phyloP scores from a whole-genome alignment of 495 filamentous ascomycete species.

The Penicillium riverlandense region DNA sequence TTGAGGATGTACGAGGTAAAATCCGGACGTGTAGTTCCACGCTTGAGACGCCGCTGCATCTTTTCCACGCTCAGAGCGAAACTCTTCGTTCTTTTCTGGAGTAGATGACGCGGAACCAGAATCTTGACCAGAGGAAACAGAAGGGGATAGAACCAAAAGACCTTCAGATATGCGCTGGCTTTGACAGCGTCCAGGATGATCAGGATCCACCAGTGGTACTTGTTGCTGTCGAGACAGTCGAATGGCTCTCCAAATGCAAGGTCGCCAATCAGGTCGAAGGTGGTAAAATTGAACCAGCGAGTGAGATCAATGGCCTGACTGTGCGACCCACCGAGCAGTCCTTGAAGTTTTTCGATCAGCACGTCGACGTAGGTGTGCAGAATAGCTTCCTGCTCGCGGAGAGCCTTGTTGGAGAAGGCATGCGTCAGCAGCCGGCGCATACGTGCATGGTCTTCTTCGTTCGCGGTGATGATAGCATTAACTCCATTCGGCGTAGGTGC shows the following conservation, averaged over 20 bases:
- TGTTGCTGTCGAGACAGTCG: conserved; percentile 36
- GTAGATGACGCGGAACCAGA: conserved; percentile 13
- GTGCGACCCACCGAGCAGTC: conserved; percentile 14
- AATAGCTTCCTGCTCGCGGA: conserved; percentile 41
- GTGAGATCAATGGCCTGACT: conserved; percentile 24
- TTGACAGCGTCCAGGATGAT: conserved; percentile 22
- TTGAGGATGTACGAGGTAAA: conserved; percentile 30
- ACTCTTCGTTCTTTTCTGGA: conserved; percentile 19
- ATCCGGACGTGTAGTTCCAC: conserved; percentile 21
- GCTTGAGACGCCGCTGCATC: conserved; percentile 29
- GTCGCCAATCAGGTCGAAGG: conserved; percentile 43
- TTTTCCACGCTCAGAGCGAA: conserved; percentile 33
- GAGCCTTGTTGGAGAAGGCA: conserved; percentile 43
- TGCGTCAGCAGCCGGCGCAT: conserved; percentile 39
- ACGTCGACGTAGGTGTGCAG: conserved; percentile 34
- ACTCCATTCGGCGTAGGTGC: conserved; percentile 16
- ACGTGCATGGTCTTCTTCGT: conserved; percentile 37
- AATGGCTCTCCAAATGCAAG: conserved; percentile 40
- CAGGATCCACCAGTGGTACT: conserved; percentile 41
- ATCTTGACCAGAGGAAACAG: conserved; percentile 19
- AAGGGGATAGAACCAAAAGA: conserved; percentile 25
- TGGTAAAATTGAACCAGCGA: conserved; percentile 34
- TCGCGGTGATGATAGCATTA: conserved; percentile 25
- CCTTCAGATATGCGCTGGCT: conserved; percentile 22
- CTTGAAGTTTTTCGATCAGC: conserved; percentile 17